These are phyloP conservation scores for Hibiscus mutabilis DNA, from an alignment of 345 rosid genomes.

Conservation along the genomic window DNA sequence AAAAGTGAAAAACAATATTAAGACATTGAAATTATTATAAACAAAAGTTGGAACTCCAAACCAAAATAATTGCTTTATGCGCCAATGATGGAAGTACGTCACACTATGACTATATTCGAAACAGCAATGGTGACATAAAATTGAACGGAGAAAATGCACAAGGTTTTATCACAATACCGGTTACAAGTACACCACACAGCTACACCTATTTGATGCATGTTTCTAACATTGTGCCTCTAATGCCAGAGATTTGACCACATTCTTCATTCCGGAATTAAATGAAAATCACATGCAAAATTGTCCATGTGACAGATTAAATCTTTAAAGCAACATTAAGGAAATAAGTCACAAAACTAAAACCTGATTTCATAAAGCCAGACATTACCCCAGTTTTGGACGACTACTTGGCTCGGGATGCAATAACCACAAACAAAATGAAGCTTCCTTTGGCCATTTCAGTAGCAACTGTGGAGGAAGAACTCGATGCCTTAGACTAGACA, in stretches of 20 bases:
- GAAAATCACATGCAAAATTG: too few species aligned
- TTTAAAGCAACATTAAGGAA: too few species aligned
- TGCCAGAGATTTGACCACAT: too few species aligned
- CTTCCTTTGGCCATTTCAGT: slow-evolving; percentile 85
- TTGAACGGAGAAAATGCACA: not conserved
- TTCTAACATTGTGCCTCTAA: not conserved
- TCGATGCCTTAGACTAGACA: slow-evolving; percentile 92
- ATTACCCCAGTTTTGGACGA: slow-evolving; percentile 77
- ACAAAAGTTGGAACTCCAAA: not conserved
- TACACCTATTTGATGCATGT: not conserved
- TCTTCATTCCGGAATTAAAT: too few species aligned
- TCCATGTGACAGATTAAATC: too few species aligned
- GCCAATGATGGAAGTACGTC: not conserved
- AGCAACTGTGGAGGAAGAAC: slow-evolving; percentile 91
- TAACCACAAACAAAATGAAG: slow-evolving; percentile 88
- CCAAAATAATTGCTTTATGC: not conserved
- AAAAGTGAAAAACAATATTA: not conserved
- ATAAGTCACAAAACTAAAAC: too few species aligned
- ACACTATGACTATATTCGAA: not conserved
- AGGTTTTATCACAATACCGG: not conserved
- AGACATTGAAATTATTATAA: not conserved
- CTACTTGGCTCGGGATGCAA: slow-evolving; percentile 81
- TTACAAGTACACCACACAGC: not conserved
- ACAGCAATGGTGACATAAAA: not conserved
- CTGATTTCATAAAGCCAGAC: not conserved